These are phyloP conservation scores for Podaxis pistillaris DNA, from an alignment of 768 basidiomycete genomes.

Conservation along the genomic window DNA sequence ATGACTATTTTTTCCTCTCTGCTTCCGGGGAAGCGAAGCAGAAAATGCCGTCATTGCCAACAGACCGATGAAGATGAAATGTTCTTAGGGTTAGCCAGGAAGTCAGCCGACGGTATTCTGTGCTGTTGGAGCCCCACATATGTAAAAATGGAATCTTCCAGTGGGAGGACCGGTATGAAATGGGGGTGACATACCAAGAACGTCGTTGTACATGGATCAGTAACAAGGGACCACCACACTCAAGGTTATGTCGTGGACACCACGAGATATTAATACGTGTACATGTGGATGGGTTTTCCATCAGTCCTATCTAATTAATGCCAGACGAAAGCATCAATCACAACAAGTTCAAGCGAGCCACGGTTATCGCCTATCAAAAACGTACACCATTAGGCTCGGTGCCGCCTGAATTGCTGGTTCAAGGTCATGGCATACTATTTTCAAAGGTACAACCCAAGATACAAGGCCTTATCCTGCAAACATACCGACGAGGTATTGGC, in stretches of 20 bases:
- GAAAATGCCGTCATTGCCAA: constrained; percentile 1
- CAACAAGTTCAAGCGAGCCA: background rate
- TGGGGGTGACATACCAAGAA: background rate
- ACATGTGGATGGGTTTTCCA: constrained; percentile 11
- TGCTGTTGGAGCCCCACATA: background rate
- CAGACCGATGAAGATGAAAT: background rate
- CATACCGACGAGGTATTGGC: constrained; percentile 94
- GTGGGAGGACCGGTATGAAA: background rate
- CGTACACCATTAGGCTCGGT: background rate
- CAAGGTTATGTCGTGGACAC: constrained; percentile 10
- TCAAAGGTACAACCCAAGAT: background rate
- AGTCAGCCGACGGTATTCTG: background rate
- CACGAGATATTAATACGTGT: constrained; percentile 13
- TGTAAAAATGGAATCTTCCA: background rate
- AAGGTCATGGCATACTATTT: background rate
- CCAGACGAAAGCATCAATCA: background rate
- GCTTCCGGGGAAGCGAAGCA: constrained; percentile 6
- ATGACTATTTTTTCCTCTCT: background rate
- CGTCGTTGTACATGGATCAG: background rate
- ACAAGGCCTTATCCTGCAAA: constrained; percentile 59
- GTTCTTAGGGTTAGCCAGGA: background rate
- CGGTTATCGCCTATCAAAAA: constrained; percentile 6
- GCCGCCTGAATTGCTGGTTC: background rate
- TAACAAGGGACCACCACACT: background rate
- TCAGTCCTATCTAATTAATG: constrained; percentile 11